These are phyloP conservation scores for Cutaneotrichosporon cutaneum DNA, from an alignment of 1,284 basidiomycete genomes.

Conservation along the genomic window DNA sequence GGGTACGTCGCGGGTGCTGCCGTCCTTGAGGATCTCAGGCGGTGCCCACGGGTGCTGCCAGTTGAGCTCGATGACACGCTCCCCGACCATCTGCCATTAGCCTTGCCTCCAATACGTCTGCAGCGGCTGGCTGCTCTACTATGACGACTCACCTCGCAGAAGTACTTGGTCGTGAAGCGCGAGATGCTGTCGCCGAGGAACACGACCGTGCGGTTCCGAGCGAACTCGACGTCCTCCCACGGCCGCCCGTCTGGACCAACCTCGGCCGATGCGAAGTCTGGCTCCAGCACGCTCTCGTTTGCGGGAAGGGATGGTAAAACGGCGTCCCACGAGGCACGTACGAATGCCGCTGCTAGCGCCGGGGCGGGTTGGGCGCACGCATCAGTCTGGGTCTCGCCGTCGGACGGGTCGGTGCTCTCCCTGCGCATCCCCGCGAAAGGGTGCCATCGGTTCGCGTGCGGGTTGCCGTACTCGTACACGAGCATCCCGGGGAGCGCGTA, in stretches of 20 bases:
- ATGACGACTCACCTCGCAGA: constrained; percentile 24
- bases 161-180: constrained; percentile 16
- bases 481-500: constrained; percentile 12
- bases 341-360: constrained; percentile 14
- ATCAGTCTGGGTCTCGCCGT: neutral
- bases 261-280: neutral
- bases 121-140: neutral
- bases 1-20: neutral
- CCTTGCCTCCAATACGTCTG: neutral
- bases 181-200: constrained; percentile 23
- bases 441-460: constrained; percentile 26
- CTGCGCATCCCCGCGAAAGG: constrained; percentile 11
- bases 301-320: neutral
- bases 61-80: constrained; percentile 18
- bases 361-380: constrained; percentile 8
- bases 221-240: constrained; percentile 27
- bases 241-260: constrained; percentile 15
- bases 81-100: constrained; percentile 23
- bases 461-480: neutral
- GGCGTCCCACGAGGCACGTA: constrained; percentile 15
- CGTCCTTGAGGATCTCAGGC: neutral
- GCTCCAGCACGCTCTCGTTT: neutral
- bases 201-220: constrained; percentile 21
- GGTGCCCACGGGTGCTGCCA: constrained; percentile 20
- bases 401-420: neutral